Percentiles rank a stretch among this genome's conserved stretches.
phyloP scores from a whole-genome alignment of 139 green algal genomes.

The Coelastrella sp. region DNA sequence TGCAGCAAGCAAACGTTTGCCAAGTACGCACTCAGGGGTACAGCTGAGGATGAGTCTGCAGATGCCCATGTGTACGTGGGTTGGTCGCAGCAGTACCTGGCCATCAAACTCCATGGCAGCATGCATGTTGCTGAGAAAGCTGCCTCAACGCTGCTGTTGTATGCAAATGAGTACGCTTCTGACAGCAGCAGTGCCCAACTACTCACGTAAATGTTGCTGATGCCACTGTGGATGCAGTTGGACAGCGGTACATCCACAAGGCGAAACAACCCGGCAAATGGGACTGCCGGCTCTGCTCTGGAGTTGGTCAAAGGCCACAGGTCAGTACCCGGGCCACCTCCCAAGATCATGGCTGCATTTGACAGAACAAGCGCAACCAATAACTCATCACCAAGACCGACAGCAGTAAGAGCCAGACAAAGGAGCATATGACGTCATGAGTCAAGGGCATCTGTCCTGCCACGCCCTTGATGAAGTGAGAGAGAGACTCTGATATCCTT shows the following conservation, averaged over 20 bases:
- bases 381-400: neutral
- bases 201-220: slow-evolving; percentile 96
- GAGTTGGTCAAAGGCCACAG: slow-evolving; percentile 42
- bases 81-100: too few relatives aligned
- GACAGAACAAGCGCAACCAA: neutral
- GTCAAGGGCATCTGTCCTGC: too few relatives aligned
- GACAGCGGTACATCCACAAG: slow-evolving; percentile 96
- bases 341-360: slow-evolving; percentile 45
- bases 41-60: too few relatives aligned
- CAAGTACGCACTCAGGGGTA: too few relatives aligned
- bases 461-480: too few relatives aligned
- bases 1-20: neutral
- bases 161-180: neutral
- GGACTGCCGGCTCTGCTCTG: slow-evolving; percentile 79
- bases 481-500: too few relatives aligned
- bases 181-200: slow-evolving; percentile 46
- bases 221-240: slow-evolving; percentile 93
- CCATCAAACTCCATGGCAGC: too few relatives aligned
- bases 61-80: too few relatives aligned
- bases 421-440: slow-evolving; percentile 2
- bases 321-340: slow-evolving; percentile 35
- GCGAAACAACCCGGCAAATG: slow-evolving; percentile 93
- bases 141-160: too few relatives aligned
- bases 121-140: too few relatives aligned
- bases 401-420: neutral